Evolutionary conservation across 2,329 filamentous ascomycete genomes (phyloP).

Genomic region (Sclerotinia nivalis): DNA sequence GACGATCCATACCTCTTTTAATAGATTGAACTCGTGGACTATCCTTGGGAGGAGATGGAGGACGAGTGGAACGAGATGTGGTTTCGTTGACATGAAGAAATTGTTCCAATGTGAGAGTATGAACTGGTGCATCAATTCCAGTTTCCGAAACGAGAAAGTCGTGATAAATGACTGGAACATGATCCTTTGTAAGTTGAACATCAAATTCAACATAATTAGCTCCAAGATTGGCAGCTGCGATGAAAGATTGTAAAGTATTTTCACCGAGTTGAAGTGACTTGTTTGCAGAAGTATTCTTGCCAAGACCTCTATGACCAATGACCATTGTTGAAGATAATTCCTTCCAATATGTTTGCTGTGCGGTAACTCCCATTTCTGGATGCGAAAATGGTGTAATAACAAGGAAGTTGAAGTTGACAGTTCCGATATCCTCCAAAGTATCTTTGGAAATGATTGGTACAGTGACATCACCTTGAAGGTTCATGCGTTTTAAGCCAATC

Average conservation of each 20-base stretch:
- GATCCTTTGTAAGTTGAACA: constrained; percentile 97
- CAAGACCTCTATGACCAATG: constrained; percentile 71
- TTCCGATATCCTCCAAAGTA: constrained; percentile 85
- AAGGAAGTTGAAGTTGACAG: constrained; percentile 95
- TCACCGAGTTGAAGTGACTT: constrained; percentile 92
- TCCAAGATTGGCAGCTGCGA: constrained; percentile 90
- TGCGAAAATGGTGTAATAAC: constrained; percentile 94
- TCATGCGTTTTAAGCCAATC: constrained; percentile 84
- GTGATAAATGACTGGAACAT: constrained; percentile 97
- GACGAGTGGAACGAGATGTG: constrained; percentile 49
- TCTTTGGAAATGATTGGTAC: constrained; percentile 78
- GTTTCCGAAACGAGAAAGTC: constrained; percentile 98
- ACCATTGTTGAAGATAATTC: constrained; percentile 86
- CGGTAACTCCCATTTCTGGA: constrained; percentile 88
- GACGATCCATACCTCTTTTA: constrained; percentile 37
- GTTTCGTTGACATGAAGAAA: constrained; percentile 76
- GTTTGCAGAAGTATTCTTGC: constrained; percentile 84
- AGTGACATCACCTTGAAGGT: constrained; percentile 85
- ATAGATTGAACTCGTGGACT: constrained; percentile 31
- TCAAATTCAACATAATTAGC: constrained; percentile 77
- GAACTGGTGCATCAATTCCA: constrained; percentile 93
- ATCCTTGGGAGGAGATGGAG: constrained; percentile 47
- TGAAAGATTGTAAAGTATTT: constrained; percentile 94
- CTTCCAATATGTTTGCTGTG: constrained; percentile 94
- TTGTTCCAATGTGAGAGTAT: constrained; percentile 91